Percentiles rank a stretch among this genome's conserved stretches.
Conservation (phyloP, 2,329 filamentous ascomycete species). For the Alternaria postmessia region DNA sequence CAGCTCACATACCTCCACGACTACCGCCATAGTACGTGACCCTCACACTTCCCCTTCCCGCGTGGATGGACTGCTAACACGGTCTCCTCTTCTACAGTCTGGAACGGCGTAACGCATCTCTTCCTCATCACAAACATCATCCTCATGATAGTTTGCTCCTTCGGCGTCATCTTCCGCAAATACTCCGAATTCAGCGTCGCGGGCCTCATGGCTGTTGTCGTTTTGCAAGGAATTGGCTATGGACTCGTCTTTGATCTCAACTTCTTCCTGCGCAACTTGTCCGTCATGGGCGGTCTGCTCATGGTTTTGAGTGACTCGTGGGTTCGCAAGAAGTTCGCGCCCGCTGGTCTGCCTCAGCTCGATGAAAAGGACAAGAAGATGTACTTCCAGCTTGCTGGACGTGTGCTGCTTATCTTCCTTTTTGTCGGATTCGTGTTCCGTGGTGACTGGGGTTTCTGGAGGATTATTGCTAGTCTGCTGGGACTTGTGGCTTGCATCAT, state of each 20-base stretch:
- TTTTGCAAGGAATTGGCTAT: constrained; percentile 94
- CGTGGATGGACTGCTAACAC: constrained; percentile 28
- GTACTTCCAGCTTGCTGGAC: constrained; percentile 98
- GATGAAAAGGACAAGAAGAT: constrained; percentile 99
- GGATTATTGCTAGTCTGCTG: constrained; percentile 82
- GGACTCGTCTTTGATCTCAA: constrained; percentile 98
- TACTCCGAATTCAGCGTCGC: constrained; percentile 92
- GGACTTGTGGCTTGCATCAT: constrained; percentile 94
- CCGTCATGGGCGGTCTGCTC: constrained; percentile 93
- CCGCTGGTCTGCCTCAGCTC: constrained; percentile 89
- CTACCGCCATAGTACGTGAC: constrained; percentile 81
- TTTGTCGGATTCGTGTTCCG: constrained; percentile 97
- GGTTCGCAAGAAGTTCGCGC: constrained; percentile 97
- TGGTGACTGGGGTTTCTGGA: constrained; percentile 89
- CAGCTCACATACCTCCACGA: constrained; percentile 92
- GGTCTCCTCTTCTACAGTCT: constrained; percentile 66
- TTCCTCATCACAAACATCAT: constrained; percentile 93
- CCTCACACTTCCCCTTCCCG: not conserved
- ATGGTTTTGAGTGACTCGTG: constrained; percentile 99
- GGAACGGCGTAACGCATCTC: constrained; percentile 84
- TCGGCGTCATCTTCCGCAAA: constrained; percentile 88
- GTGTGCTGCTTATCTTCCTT: constrained; percentile 95
- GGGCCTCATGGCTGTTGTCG: constrained; percentile 87
- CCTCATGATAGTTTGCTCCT: constrained; percentile 83
- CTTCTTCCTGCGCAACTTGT: constrained; percentile 99